phyloP scores from a whole-genome alignment of 2,329 filamentous ascomycete genomes.

The Rhexocercosporidium sp. region DNA sequence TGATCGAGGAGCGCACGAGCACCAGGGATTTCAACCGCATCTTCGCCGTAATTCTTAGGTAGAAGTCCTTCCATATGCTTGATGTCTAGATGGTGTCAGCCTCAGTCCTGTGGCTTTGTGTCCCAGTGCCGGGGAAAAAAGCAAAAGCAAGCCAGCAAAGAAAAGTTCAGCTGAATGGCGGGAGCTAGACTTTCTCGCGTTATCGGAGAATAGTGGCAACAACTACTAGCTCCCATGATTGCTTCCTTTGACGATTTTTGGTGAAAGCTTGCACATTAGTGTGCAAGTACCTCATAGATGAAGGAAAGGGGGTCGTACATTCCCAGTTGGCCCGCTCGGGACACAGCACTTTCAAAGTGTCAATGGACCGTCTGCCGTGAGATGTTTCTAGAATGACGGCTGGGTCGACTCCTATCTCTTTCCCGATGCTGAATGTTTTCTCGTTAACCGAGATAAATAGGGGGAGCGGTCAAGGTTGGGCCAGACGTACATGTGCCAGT shows the following conservation, averaged over 20 bases:
- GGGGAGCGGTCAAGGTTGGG: background rate
- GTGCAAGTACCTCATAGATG: background rate
- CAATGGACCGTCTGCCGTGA: conserved; percentile 88
- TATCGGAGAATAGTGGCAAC: background rate
- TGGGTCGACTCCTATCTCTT: conserved; percentile 84
- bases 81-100: conserved; percentile 63
- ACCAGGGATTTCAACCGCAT: conserved; percentile 86
- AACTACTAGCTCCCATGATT: background rate
- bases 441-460: conserved; percentile 16
- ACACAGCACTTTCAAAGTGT: conserved; percentile 78
- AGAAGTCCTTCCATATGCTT: conserved; percentile 77
- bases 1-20: conserved; percentile 71
- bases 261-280: background rate
- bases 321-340: conserved; percentile 86
- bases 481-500: conserved; percentile 64
- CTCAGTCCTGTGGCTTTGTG: conserved; percentile 8
- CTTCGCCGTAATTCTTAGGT: conserved; percentile 75
- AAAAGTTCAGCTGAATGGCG: background rate
- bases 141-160: background rate
- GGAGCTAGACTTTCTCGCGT: background rate
- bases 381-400: conserved; percentile 86
- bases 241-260: background rate
- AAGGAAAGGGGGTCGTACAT: conserved; percentile 62
- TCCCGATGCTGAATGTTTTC: conserved; percentile 64
- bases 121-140: background rate